phyloP scores from a whole-genome alignment of 768 basidiomycete genomes.

The Suillus spraguei region DNA sequence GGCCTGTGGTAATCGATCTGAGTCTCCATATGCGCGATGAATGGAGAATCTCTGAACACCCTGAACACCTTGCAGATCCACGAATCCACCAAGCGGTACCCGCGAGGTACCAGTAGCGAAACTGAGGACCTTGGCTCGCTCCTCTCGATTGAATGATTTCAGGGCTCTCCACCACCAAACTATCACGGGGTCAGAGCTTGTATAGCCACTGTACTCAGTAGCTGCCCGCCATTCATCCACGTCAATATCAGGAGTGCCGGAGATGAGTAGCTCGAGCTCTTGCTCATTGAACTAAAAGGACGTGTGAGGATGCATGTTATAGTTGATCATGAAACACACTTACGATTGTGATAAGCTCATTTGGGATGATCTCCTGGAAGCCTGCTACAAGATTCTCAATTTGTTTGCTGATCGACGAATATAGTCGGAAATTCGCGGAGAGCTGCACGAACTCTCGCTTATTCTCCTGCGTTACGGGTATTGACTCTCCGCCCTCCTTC shows the following conservation, averaged over 20 bases:
- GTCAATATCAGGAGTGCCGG: slow-evolving; percentile 97
- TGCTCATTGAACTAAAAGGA: slow-evolving; percentile 82
- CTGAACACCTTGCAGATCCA: slow-evolving; percentile 92
- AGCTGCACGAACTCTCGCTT: slow-evolving; percentile 95
- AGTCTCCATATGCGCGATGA: slow-evolving; percentile 88
- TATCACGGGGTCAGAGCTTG: slow-evolving; percentile 90
- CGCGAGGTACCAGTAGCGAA: slow-evolving; percentile 94
- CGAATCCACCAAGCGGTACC: slow-evolving; percentile 93
- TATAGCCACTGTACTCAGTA: slow-evolving; percentile 89
- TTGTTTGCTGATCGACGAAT: slow-evolving; percentile 94
- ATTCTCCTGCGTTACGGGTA: slow-evolving; percentile 95
- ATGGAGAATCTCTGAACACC: slow-evolving; percentile 96
- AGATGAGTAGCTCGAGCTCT: slow-evolving; percentile 92
- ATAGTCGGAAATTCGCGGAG: slow-evolving; percentile 91
- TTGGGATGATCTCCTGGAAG: slow-evolving; percentile 98
- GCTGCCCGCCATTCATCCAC: slow-evolving; percentile 97
- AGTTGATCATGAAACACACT: slow-evolving; percentile 33
- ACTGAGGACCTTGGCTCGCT: slow-evolving; percentile 94
- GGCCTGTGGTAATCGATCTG: slow-evolving; percentile 84
- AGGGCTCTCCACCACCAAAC: slow-evolving; percentile 99
- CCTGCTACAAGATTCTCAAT: slow-evolving; percentile 88
- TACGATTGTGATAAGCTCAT: slow-evolving; percentile 92
- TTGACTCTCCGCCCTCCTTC: slow-evolving; percentile 80
- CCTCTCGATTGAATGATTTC: slow-evolving; percentile 96
- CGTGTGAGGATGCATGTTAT: slow-evolving; percentile 13